Conservation (phyloP, 352 stramenopile genomes). For the Thalassiosira mediterranea region DNA sequence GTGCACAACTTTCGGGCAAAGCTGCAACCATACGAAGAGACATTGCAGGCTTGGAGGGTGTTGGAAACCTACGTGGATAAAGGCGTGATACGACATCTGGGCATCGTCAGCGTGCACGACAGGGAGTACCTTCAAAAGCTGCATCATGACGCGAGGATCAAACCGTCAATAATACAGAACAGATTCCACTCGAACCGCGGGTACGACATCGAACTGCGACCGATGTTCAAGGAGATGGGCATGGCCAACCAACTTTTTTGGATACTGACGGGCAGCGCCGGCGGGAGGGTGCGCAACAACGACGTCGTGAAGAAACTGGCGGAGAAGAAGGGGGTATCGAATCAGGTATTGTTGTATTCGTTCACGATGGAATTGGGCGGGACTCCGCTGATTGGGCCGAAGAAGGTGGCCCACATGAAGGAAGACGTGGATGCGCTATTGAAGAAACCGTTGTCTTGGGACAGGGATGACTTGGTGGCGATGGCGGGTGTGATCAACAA, state of each 20-base stretch:
- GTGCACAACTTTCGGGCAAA: conserved; percentile 53
- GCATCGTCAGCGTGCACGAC: conserved; percentile 70
- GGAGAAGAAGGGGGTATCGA: conserved; percentile 24
- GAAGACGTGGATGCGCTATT: conserved; percentile 42
- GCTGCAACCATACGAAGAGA: conserved; percentile 56
- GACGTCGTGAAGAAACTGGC: conserved; percentile 23
- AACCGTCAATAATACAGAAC: conserved; percentile 61
- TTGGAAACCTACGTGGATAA: conserved; percentile 61
- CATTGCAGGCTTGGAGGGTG: conserved; percentile 57
- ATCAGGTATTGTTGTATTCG: conserved; percentile 41
- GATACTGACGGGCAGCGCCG: conserved; percentile 43
- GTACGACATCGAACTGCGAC: conserved; percentile 32
- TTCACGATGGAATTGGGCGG: conserved; percentile 34
- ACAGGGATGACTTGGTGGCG: conserved; percentile 16
- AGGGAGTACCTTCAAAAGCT: conserved; percentile 48
- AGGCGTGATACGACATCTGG: conserved; percentile 54
- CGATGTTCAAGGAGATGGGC: conserved; percentile 33
- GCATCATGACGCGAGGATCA: conserved; percentile 53
- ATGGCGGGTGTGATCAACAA: conserved; percentile 36
- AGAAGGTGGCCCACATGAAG: conserved; percentile 34
- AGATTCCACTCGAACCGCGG: conserved; percentile 47
- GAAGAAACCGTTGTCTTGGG: conserved; percentile 17
- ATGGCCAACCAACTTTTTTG: conserved; percentile 48
- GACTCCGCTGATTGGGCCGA: conserved; percentile 34
- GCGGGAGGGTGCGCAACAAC: conserved; percentile 40